Evolutionary conservation across 1,284 basidiomycete genomes (phyloP), one percentile per base, ranked within the genome.

Genomic region (Gomphus sp.): DNA sequence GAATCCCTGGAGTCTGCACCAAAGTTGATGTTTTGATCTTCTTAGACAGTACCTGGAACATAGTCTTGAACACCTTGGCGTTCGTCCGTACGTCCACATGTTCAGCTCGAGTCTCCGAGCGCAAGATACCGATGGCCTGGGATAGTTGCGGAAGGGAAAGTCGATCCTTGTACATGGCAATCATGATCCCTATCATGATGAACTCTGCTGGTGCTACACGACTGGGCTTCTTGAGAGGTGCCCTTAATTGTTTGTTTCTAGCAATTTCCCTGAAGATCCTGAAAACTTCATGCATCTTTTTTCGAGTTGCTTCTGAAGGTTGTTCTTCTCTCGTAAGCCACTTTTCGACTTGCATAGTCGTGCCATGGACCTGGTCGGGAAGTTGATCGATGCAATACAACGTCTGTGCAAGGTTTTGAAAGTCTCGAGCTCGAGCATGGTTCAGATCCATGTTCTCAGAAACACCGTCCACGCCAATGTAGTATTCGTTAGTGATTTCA

Each of bases 131-230:
- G 4, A 87, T 76, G 0, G 73, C 75, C 33, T 66, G 64, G 0
- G 76, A 72, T 36, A 87, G 63, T 64, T 76, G 73, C 0, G 62
- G 61, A 60, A 71, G 56, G 0, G 71, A 68, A 60, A 78, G 61
- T 1, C 61, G 65, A n/a, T 71, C 68, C 62, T 73, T 75, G 58
- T 77, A 67, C 8, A 72, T 69, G 9, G 74, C 74, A 16, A 87
- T 76, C 33, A 87, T 68, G 1, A 85, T 61, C 9, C 71, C 71
- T 52, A 80, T 77, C 62, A 75, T 70, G 37, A 85, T 73, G 61
- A 88, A 80, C 66, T 89, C 86, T 44, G 85, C 72, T 0, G 86
- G 86, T 0, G 83, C 74, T 4, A 87, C 74, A 45, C 82, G 77
- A 55, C 70, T 69, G 55, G 73, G 65, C 60, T 71, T 62, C 28